Evolutionary conservation across 148 eudicot species (phyloP), one percentile per base, ranked within the genome.

Genomic region (Cornus suecica): DNA sequence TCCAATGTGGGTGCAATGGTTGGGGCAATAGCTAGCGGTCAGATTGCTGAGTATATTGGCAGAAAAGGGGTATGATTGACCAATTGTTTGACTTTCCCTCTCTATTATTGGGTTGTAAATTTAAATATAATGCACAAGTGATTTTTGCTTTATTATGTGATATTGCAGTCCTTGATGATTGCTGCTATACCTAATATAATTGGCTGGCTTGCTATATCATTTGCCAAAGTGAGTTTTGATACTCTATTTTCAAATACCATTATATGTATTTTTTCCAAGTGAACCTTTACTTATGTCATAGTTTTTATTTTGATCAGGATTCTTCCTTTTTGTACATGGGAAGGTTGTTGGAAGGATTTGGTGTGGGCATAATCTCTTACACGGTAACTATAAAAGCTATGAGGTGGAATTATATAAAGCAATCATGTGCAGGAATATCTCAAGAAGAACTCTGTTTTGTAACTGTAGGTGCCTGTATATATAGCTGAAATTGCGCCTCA

Each of bases 1-100:
- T 91, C 94, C 4, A 95, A 95, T 72, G 99, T 95, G 80, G 99
- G 99, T 71, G 97, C 99, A 51, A 95, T 95, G 99, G 97, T 95
- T 84, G 99, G 99, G 37, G 99, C 99, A 74, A 89, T 93, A 74
- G 89, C 97, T 3, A 95, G 99, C 51, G 99, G 99, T 76, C 99
- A 95, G 81, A 95, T 95, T 80, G 80, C 99, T 2, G 99, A 95
- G 86, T 93, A 95, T 78, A 88, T 95, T 52, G 99, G 99, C 61
- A 87, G 99, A 65, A 95, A 95, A 88, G 94, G 94, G 90, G 94
- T 90, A 88, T 52, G 78, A 45, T 29, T 69, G 30, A 73, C 63
- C 52, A 3, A 68, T 16, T 58, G 26, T 18, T 72, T 20, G 8
- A 24, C 4, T 30, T 60, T 23, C 51, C 66, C 0, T 30, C 13